Evolutionary conservation across 2,329 filamentous ascomycete species (phyloP).

Genomic region (Cladosporium austrohemisphaericum): DNA sequence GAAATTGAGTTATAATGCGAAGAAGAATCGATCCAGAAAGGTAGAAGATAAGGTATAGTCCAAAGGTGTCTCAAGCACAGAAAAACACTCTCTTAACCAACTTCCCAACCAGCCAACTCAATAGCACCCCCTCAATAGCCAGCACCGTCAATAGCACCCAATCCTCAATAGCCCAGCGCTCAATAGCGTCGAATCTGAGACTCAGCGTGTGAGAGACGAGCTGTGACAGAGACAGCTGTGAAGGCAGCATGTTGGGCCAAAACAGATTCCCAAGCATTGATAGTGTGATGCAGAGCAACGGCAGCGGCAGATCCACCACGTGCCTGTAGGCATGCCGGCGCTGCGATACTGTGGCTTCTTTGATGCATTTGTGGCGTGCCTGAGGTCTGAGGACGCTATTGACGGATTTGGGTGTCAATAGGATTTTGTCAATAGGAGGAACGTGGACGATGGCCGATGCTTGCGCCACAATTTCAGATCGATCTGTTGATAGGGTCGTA

Average conservation of each 20-base stretch:
- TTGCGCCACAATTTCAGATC: too few species aligned
- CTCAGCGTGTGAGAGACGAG: conserved; percentile 4
- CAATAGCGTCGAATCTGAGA: conserved; percentile 18
- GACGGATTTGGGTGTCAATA: conserved; percentile 30
- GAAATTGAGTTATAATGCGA: not conserved
- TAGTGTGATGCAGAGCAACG: not conserved
- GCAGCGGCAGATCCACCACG: not conserved
- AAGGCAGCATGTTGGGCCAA: conserved; percentile 2
- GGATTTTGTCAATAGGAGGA: too few species aligned
- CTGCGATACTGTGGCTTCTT: conserved; percentile 19
- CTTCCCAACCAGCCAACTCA: conserved; percentile 23
- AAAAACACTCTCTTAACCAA: not conserved
- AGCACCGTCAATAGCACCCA: conserved; percentile 26
- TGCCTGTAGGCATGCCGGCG: conserved; percentile 15
- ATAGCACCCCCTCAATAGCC: conserved; percentile 24
- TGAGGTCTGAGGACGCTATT: not conserved
- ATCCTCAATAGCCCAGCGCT: conserved; percentile 24
- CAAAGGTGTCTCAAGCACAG: not conserved
- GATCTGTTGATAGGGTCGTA: too few species aligned
- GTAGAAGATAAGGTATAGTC: too few species aligned
- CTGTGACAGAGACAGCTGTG: conserved; percentile 12
- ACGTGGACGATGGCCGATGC: too few species aligned
- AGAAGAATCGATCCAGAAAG: not conserved
- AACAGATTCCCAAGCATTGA: not conserved
- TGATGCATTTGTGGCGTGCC: conserved; percentile 16